Evolutionary conservation across 805 yeast species (phyloP).

Genomic region (Myxozyma neglecta): DNA sequence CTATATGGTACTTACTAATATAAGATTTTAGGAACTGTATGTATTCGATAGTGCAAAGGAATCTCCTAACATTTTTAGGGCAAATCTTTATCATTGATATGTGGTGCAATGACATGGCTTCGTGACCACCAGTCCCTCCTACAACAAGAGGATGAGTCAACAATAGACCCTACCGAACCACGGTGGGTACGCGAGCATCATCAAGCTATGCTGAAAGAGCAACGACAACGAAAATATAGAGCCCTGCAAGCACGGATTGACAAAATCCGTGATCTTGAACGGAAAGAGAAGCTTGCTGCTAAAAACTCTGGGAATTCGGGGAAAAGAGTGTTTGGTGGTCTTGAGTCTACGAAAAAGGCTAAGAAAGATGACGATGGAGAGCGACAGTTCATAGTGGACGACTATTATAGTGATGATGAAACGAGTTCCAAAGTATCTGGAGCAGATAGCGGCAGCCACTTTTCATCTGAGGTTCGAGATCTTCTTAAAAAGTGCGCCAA

Average conservation of each 20-base stretch:
- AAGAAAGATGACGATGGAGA: conserved; percentile 31
- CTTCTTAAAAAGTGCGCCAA: conserved; percentile 44
- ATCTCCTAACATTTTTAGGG: conserved; percentile 45
- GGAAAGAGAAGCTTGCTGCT: conserved; percentile 13
- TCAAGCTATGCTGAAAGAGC: conserved; percentile 4
- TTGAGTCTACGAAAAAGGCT: neutral
- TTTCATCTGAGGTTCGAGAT: conserved; percentile 51
- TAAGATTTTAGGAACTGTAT: conserved; percentile 29
- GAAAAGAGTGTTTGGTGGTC: neutral
- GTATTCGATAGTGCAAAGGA: neutral
- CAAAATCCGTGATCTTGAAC: conserved; percentile 20
- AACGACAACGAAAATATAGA: conserved; percentile 7
- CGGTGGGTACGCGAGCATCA: conserved; percentile 50
- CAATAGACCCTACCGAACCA: conserved; percentile 58
- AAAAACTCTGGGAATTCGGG: neutral
- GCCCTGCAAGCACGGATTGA: conserved; percentile 16
- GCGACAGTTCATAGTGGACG: conserved; percentile 46
- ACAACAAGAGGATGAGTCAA: neutral
- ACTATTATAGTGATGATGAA: conserved; percentile 40
- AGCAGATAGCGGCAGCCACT: conserved; percentile 37
- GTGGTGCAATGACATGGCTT: conserved; percentile 86
- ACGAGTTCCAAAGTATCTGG: conserved; percentile 2
- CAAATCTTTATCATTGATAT: conserved; percentile 81
- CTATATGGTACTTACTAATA: neutral
- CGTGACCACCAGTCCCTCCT: conserved; percentile 23